These are phyloP conservation scores for Telfairia occidentalis DNA, from an alignment of 331 rosid species.

Conservation along the genomic window DNA sequence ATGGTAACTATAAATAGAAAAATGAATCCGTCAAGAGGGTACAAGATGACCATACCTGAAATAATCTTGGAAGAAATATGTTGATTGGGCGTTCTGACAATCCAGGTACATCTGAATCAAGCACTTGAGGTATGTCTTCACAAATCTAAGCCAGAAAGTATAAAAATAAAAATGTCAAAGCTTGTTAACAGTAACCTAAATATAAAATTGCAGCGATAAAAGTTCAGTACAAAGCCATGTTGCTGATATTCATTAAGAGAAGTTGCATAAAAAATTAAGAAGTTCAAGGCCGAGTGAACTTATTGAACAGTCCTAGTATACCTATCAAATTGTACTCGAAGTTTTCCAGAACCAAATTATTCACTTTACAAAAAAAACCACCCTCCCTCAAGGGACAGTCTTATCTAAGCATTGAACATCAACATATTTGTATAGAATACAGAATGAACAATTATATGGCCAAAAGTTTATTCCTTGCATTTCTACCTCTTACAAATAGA, in stretches of 20 bases:
- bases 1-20: background rate
- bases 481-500: background rate
- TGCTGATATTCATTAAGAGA: background rate
- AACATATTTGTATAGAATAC: background rate
- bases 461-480: background rate
- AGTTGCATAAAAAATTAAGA: background rate
- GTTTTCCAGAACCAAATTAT: background rate
- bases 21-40: background rate
- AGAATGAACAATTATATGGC: background rate
- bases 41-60: slow-evolving; percentile 41
- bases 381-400: background rate
- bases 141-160: slow-evolving; percentile 48
- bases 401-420: background rate
- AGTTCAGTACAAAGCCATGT: background rate
- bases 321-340: background rate
- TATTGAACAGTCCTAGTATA: background rate
- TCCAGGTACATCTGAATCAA: slow-evolving; percentile 85
- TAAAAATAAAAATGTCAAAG: background rate
- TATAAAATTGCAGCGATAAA: background rate
- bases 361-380: background rate
- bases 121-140: slow-evolving; percentile 95
- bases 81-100: slow-evolving; percentile 90
- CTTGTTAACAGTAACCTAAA: background rate
- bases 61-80: slow-evolving; percentile 82
- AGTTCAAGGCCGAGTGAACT: background rate